phyloP scores from a whole-genome alignment of 108 stramenopile genomes.

The Parietichytrium sp. region DNA sequence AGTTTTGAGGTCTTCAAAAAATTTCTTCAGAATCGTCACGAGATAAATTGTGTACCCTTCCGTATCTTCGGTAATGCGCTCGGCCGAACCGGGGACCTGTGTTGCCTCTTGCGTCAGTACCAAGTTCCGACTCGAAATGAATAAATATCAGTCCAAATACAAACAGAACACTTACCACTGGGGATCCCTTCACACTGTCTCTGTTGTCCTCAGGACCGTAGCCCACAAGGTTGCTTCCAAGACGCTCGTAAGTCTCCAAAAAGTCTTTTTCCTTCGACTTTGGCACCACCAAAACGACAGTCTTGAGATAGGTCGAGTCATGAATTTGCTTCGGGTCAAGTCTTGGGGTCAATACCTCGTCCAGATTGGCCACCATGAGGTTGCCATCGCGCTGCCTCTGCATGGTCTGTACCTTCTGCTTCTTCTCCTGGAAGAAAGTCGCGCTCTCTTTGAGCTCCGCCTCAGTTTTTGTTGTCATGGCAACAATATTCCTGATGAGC shows the following conservation, averaged over 20 bases:
- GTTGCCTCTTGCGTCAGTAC: background rate
- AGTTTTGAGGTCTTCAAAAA: constrained; percentile 76
- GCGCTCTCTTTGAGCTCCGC: constrained; percentile 84
- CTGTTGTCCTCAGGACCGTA: constrained; percentile 76
- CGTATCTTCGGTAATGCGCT: constrained; percentile 71
- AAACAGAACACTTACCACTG: no score
- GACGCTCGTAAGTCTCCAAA: constrained; percentile 60
- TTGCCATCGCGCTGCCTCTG: constrained; percentile 77
- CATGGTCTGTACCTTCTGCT: constrained; percentile 60
- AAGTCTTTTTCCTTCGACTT: constrained; percentile 70
- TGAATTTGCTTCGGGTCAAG: constrained; percentile 67
- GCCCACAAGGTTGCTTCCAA: constrained; percentile 76
- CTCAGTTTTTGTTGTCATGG: constrained; percentile 76
- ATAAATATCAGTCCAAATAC: constrained; percentile 41
- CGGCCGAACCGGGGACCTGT: constrained; percentile 72
- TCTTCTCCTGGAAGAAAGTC: constrained; percentile 76
- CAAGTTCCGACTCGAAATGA: background rate
- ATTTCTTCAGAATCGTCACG: constrained; percentile 85
- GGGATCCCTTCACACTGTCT: constrained; percentile 78
- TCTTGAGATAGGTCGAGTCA: constrained; percentile 84
- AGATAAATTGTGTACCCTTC: constrained; percentile 75
- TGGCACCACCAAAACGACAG: constrained; percentile 77
- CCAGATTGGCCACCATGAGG: constrained; percentile 74
- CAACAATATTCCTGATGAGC: constrained; percentile 72
- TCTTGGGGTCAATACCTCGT: constrained; percentile 76